Percentiles rank a stretch among this genome's conserved stretches.
These are phyloP conservation scores for Exserohilum turcica DNA, from an alignment of 2,329 filamentous ascomycete genomes.

Conservation along the genomic window DNA sequence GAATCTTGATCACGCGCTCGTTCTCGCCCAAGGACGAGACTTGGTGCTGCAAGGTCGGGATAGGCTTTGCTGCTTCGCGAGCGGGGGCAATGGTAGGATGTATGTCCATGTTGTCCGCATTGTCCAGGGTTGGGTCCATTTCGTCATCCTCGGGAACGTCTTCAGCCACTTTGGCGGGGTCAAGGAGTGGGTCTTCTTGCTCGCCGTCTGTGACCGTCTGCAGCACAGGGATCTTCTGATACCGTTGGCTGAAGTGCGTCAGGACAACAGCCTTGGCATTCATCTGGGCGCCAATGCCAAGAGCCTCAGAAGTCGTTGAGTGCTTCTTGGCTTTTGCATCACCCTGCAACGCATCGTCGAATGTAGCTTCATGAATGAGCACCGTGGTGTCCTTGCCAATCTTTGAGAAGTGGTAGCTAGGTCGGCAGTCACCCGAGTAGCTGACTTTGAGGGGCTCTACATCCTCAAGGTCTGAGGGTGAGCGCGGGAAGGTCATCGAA, in stretches of 20 bases:
- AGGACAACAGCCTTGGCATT: conserved; percentile 77
- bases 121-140: conserved; percentile 25
- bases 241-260: conserved; percentile 95
- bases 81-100: conserved; percentile 12
- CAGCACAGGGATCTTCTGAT: conserved; percentile 72
- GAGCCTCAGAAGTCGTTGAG: conserved; percentile 83
- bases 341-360: conserved; percentile 78
- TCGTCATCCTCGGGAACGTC: conserved; percentile 32
- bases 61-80: conserved; percentile 8
- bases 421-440: conserved; percentile 93
- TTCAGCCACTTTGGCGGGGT: conserved; percentile 26
- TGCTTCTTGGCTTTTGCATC: conserved; percentile 90
- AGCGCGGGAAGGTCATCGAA: conserved; percentile 73
- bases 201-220: conserved; percentile 46
- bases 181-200: conserved; percentile 28
- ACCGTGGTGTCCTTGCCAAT: conserved; percentile 79
- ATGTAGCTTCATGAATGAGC: conserved; percentile 93
- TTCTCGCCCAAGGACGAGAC: conserved; percentile 16
- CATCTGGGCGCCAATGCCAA: conserved; percentile 79
- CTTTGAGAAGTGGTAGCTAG: conserved; percentile 65
- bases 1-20: conserved; percentile 45
- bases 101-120: conserved; percentile 32
- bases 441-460: conserved; percentile 75
- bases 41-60: conserved; percentile 17
- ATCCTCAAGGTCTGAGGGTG: conserved; percentile 15